Base-by-base conservation (phyloP, 352 stramenopile species). In the Globisporangium canariense region DNA sequence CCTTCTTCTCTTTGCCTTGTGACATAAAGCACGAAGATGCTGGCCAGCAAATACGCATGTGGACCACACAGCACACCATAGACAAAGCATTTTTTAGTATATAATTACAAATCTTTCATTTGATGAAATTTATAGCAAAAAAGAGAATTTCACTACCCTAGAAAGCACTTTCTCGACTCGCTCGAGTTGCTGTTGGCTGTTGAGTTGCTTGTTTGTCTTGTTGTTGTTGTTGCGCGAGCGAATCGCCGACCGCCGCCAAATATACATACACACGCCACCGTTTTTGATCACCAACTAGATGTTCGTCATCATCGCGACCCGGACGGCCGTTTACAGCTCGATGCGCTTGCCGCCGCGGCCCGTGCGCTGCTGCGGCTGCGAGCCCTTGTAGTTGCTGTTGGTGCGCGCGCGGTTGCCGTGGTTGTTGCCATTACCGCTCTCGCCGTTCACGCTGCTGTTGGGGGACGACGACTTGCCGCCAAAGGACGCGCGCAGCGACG, bases 321-420 rank as follows among this genome's bases (percentile, higher is more conserved):
- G 25, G 25, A 28, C 25, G 25, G 25, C 25, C 25, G 25, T 28
- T 28, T 28, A 92, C 20, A 92, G 76, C 66, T 92, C 83, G 58
- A 92, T 84, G 68, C 78, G 81, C 77, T 92, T 92, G 50, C 70
- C 72, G 25, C 74, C 75, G 58, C 75, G 81, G 67, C 75, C 72
- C 65, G 76, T 82, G 76, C 63, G 58, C 78, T 84, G 58, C 78
- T 84, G 63, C 36, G 59, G 61, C 76, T 76, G 82, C n/a, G 75
- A 78, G 36, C 80, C 74, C 34, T 64, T 75, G 58, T 60, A 71
- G 64, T 68, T 72, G 60, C 58, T 81, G 62, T 71, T 66, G 38
- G 43, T 50, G 54, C 52, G 57, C 60, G 50, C 49, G 62, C 36
- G 63, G 51, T 64, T 53, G 36, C 64, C 67, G 22, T 13, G n/a